Conservation (phyloP, 495 filamentous ascomycete genomes). For the Penicillium cinerascens region DNA sequence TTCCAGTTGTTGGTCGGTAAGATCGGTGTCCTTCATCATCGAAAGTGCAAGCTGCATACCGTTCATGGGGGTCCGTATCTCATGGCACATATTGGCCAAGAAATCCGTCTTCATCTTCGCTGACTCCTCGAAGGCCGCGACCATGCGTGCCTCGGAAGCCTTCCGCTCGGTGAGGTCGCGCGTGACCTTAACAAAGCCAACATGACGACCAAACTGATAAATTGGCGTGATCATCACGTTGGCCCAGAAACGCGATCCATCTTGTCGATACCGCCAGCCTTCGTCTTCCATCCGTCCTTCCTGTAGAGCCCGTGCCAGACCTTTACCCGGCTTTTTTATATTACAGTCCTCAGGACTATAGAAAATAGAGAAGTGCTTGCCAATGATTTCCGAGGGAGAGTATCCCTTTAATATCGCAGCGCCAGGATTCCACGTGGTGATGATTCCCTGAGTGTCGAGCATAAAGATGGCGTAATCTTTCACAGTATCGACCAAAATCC, state of each 20-base stretch:
- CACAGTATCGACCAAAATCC: slow-evolving; percentile 56
- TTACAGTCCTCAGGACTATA: slow-evolving; percentile 54
- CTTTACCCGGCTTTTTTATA: slow-evolving; percentile 50
- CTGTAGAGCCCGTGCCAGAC: slow-evolving; percentile 41
- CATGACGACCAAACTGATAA: slow-evolving; percentile 50
- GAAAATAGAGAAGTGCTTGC: slow-evolving; percentile 57
- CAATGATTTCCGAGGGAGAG: slow-evolving; percentile 52
- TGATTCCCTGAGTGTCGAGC: slow-evolving; percentile 52
- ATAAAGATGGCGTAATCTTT: slow-evolving; percentile 66
- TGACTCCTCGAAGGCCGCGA: slow-evolving; percentile 46
- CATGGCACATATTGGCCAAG: slow-evolving; percentile 76
- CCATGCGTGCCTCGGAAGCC: slow-evolving; percentile 49
- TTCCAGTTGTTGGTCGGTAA: slow-evolving; percentile 64
- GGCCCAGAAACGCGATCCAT: slow-evolving; percentile 60
- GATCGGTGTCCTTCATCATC: slow-evolving; percentile 59
- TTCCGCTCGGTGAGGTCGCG: slow-evolving; percentile 54
- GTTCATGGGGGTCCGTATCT: slow-evolving; percentile 71
- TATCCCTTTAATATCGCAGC: slow-evolving; percentile 57
- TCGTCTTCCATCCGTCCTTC: slow-evolving; percentile 59
- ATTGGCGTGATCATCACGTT: slow-evolving; percentile 61
- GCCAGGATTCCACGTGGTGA: slow-evolving; percentile 58
- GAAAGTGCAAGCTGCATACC: slow-evolving; percentile 69
- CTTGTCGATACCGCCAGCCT: slow-evolving; percentile 58
- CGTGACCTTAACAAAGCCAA: slow-evolving; percentile 61
- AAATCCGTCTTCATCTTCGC: slow-evolving; percentile 59